phyloP scores from a whole-genome alignment of 1,284 basidiomycete species.

The Sporisorium exsertum region DNA sequence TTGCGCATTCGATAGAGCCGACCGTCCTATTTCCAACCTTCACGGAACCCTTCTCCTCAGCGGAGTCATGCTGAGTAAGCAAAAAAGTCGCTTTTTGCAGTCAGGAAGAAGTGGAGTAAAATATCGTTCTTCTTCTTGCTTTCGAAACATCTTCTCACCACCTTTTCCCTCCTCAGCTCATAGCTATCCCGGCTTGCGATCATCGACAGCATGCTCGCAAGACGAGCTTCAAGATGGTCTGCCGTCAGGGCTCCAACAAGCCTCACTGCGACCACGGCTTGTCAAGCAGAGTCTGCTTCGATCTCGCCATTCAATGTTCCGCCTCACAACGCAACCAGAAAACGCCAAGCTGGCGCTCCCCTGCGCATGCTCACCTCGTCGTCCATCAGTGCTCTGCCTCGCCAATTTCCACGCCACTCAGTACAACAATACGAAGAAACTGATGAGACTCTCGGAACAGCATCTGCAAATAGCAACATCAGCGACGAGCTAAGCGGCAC shows the following conservation, averaged over 20 bases:
- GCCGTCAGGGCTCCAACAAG: conserved; percentile 8
- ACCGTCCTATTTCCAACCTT: conserved; percentile 5
- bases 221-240: conserved; percentile 29
- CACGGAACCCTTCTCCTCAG: conserved; percentile 15
- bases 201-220: conserved; percentile 20
- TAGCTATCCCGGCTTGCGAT: not conserved
- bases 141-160: conserved; percentile 5
- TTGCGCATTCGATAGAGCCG: not conserved
- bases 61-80: conserved; percentile 27
- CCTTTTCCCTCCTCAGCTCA: not conserved
- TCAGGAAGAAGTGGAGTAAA: conserved; percentile 28
- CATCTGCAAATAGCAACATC: conserved; percentile 11
- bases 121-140: conserved; percentile 5
- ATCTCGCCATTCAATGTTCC: not conserved
- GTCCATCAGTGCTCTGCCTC: conserved; percentile 13
- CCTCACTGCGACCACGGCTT: conserved; percentile 5
- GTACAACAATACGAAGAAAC: conserved; percentile 1
- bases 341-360: not conserved
- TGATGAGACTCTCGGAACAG: not conserved
- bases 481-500: conserved; percentile 50
- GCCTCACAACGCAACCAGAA: not conserved
- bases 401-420: conserved; percentile 21
- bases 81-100: not conserved
- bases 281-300: conserved; percentile 16
- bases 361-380: conserved; percentile 22